Base-by-base conservation (phyloP, 106 monocot species). In the Phalaenopsis equestris region DNA sequence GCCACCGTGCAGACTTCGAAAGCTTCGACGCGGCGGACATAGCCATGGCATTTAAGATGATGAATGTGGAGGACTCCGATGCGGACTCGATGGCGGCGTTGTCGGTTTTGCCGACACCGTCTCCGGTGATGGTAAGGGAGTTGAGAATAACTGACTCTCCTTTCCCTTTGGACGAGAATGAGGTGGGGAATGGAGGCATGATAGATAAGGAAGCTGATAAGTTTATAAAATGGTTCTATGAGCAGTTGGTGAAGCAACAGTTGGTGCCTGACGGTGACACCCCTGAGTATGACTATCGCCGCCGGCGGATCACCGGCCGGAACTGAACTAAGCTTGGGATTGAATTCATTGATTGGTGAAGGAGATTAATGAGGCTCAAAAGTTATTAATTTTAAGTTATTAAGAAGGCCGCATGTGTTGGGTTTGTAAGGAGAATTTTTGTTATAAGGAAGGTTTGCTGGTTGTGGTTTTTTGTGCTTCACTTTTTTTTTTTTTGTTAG, bases 211-310 rank as follows among this genome's bases (percentile, higher is more conserved):
- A 87, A 67, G 92, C 92, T 1, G 94, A 92, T 39, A 80, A 87
- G 75, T 95, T 92, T 79, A 95, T 95, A 36, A 80, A 46, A 49
- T 79, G 77, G 58, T 95, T 92, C 79, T 92, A 90, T 67, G 86
- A 90, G 85, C 95, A 92, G 78, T 87, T 94, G 45, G 68, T 85
- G 52, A 57, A 39, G 15, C 91, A 94, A 82, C 82, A 79, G 41
- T 30, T 23, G 47, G 72, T 41, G 43, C 6, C 43, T 4, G 43
- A 45, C 0, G 43, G 43, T 45, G 43, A 3, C 43, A 45, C 43
- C 43, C 43, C 43, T 6, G 43, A 45, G 5, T 45, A 45, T 45
- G 1, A 6, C 43, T 1, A 45, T 45, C 6, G 43, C 0, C 1
- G 43, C 6, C 6, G 43, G 5, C 43, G 43, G 43, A 45, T 45